phyloP scores from a whole-genome alignment of 495 filamentous ascomycete genomes.

The Neurospora sp. region DNA sequence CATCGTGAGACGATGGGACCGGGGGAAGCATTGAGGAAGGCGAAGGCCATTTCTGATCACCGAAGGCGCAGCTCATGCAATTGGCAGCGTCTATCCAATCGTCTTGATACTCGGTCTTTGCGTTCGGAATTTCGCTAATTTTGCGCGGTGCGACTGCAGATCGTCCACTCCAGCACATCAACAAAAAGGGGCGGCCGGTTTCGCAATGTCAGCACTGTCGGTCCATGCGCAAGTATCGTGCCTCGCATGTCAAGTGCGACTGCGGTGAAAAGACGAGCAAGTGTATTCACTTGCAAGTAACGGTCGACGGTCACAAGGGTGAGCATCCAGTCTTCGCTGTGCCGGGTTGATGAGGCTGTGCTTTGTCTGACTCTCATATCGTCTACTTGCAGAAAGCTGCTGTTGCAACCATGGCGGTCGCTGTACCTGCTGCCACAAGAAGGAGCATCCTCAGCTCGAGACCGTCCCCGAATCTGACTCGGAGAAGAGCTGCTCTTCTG shows the following conservation, averaged over 20 bases:
- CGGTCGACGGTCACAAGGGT: slow-evolving; percentile 46
- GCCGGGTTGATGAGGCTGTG: slow-evolving; percentile 25
- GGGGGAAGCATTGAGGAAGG: not conserved
- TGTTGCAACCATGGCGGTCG: slow-evolving; percentile 86
- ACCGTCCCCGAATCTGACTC: slow-evolving; percentile 59
- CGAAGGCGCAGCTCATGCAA: not conserved
- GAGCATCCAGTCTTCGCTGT: slow-evolving; percentile 25
- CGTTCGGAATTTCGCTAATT: not conserved
- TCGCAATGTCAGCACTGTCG: slow-evolving; percentile 98
- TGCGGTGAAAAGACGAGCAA: slow-evolving; percentile 85
- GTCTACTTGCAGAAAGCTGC: slow-evolving; percentile 57
- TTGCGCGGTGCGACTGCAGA: slow-evolving; percentile 43
- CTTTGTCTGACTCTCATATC: slow-evolving; percentile 38
- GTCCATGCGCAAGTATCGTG: slow-evolving; percentile 90
- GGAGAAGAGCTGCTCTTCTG: slow-evolving; percentile 34
- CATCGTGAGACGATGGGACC: not conserved
- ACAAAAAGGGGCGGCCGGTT: slow-evolving; percentile 96
- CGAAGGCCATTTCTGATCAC: not conserved
- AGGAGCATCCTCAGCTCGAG: slow-evolving; percentile 65
- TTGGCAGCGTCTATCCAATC: not conserved
- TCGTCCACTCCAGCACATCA: slow-evolving; percentile 88
- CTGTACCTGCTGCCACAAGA: slow-evolving; percentile 89
- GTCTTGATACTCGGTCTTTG: not conserved
- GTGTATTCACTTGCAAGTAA: slow-evolving; percentile 51
- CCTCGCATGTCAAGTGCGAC: slow-evolving; percentile 93